A percentile compares a stretch with the other conserved stretches of the same genome.
Evolutionary conservation across 768 basidiomycete species (phyloP).

Genomic region (Tremella mesenterica): DNA sequence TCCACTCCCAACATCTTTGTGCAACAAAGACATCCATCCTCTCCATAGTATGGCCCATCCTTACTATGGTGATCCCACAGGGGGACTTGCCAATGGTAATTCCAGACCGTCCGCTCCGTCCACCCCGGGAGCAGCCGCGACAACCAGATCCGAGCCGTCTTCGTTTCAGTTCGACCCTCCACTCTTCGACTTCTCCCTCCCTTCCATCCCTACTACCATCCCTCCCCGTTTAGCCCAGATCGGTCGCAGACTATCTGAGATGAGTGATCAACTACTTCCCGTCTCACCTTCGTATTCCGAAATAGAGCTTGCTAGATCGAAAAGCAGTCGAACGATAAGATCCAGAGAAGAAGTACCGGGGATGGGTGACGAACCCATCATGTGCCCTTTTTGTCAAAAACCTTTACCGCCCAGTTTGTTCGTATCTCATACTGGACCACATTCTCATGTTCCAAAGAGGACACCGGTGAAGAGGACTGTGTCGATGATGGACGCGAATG

Average conservation of each 20-base stretch:
- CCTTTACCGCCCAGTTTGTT: constrained; percentile 31
- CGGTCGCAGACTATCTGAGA: constrained; percentile 24
- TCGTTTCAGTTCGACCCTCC: no score
- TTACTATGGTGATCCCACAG: no score
- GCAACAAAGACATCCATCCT: no score
- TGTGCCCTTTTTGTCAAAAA: constrained; percentile 39
- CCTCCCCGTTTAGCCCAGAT: constrained; percentile 28
- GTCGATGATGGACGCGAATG: not conserved
- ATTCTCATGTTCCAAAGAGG: not conserved
- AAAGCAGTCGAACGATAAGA: constrained; percentile 1
- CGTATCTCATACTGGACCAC: constrained; percentile 8
- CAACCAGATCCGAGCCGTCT: no score
- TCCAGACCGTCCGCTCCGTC: no score
- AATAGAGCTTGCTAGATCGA: not conserved
- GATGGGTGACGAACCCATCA: constrained; percentile 36
- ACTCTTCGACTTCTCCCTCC: no score
- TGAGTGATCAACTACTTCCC: constrained; percentile 22
- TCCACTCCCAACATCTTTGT: no score
- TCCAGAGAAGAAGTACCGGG: constrained; percentile 21
- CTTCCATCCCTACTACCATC: constrained; percentile 2
- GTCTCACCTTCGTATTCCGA: not conserved
- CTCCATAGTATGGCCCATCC: no score
- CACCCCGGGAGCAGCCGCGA: no score
- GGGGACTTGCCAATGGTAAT: no score
- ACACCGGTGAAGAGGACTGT: not conserved